Evolutionary conservation across 208 protist species (phyloP), one percentile per base, ranked within the genome.

Genomic region (Novymonas esmeraldas): DNA sequence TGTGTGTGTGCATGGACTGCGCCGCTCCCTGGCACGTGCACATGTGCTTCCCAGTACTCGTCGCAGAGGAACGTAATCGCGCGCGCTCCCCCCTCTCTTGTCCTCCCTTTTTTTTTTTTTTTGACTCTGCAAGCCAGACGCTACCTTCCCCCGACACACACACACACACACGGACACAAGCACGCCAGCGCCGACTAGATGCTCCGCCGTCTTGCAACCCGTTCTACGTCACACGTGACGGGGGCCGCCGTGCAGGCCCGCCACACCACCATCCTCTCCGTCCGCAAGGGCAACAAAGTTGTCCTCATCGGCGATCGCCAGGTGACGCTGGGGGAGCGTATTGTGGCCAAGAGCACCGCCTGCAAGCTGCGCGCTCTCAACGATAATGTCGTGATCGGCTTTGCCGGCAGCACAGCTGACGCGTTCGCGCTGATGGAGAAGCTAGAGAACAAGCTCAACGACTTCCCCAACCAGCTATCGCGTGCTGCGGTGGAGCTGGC

Each of bases 371-470:
- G 92, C 22, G 69, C 78, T 61, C 79, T 93, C 38, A 84, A 79
- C 44, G 84, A 90, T 29, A 87, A 90, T 65, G 90, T 98, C 11
- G 78, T 95, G 16, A 89, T 95, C 41, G 96, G 97, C 50, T 98
- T 98, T 65, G 95, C 96, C 24, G 97, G 97, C 24, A 89, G 85
- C 73, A 97, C 95, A 18, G 97, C 96, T 5, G 97, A 98, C 60
- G 95, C 93, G n/a, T 92, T 98, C 24, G 94, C 97, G 22, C 74
- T 98, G n/a, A 95, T 98, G 85, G 97, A 98, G 71, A 95, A 95
- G 67, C 78, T 98, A 2, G 95, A 98, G 69, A 87, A 79, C 55
- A 97, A 98, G 74, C 70, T 98, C 3, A 88, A 89, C 49, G 95
- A 98, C 76, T 97, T 96, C 65, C 92, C 96, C 3, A 87, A 94